These are phyloP conservation scores for Zychaea mexicana DNA, from an alignment of 371 early-diverging fungal species.

Conservation along the genomic window DNA sequence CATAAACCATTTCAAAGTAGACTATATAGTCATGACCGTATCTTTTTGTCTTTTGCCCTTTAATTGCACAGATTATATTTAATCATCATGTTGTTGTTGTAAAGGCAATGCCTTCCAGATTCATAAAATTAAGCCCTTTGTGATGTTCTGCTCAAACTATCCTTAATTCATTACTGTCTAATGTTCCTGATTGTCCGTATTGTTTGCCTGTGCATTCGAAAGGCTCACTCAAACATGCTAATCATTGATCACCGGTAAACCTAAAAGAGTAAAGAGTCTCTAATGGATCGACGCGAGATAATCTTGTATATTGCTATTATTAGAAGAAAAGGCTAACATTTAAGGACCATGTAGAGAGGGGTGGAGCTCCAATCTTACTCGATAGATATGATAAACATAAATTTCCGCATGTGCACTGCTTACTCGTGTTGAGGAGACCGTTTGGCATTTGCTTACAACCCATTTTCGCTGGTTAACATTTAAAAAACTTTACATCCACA, in stretches of 20 bases:
- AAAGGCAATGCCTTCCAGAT: slow-evolving; percentile 41
- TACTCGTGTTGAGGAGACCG: slow-evolving; percentile 75
- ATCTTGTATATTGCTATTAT: slow-evolving; percentile 46
- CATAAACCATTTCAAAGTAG: not conserved
- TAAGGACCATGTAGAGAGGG: too few relatives aligned
- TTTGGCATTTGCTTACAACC: slow-evolving; percentile 65
- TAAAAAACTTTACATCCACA: too few relatives aligned
- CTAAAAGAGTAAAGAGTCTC: slow-evolving; percentile 46
- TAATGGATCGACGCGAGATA: slow-evolving; percentile 39
- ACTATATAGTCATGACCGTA: not conserved
- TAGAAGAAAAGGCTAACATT: not conserved
- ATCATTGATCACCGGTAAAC: slow-evolving; percentile 54
- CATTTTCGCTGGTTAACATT: too few relatives aligned
- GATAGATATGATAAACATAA: slow-evolving; percentile 78
- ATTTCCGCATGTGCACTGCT: slow-evolving; percentile 73
- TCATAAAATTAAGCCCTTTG: slow-evolving; percentile 36
- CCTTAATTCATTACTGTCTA: slow-evolving; percentile 68
- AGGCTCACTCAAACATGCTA: slow-evolving; percentile 47
- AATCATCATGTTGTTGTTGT: slow-evolving; percentile 53
- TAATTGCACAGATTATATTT: slow-evolving; percentile 71
- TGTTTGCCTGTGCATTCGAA: slow-evolving; percentile 44
- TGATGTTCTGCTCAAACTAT: slow-evolving; percentile 54
- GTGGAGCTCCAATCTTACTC: too few relatives aligned
- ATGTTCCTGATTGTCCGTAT: slow-evolving; percentile 47
- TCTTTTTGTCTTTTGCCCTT: slow-evolving; percentile 45